Percentiles rank a stretch among this genome's conserved stretches.
These are phyloP conservation scores for Pseudovirgaria hyperparasitica DNA, from an alignment of 2,329 filamentous ascomycete species.

Conservation along the genomic window DNA sequence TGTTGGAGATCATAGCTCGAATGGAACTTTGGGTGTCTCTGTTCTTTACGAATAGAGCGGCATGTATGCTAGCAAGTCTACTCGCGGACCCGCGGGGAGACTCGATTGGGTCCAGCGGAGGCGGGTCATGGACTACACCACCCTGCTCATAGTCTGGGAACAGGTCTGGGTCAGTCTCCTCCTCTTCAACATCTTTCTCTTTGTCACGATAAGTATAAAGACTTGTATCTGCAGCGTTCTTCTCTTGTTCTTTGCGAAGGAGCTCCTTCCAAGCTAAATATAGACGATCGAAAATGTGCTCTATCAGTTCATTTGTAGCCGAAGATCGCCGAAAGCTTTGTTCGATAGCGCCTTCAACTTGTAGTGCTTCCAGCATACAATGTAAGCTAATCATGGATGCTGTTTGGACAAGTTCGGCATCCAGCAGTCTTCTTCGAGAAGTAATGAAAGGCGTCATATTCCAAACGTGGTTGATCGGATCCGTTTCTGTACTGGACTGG, in stretches of 20 bases:
- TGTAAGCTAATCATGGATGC: too few species aligned
- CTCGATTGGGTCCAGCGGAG: slow-evolving; percentile 7
- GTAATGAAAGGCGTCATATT: not conserved
- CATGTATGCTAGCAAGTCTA: slow-evolving; percentile 19
- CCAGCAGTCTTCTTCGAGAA: too few species aligned
- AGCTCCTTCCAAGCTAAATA: slow-evolving; percentile 72
- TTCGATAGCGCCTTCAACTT: too few species aligned
- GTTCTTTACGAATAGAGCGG: slow-evolving; percentile 16
- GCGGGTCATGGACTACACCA: too few species aligned
- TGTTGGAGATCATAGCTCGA: slow-evolving; percentile 11
- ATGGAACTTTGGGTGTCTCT: slow-evolving; percentile 11
- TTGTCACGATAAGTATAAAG: slow-evolving; percentile 76
- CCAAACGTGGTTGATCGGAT: not conserved
- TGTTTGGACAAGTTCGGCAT: too few species aligned
- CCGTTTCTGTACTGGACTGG: not conserved
- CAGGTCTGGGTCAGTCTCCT: slow-evolving; percentile 63
- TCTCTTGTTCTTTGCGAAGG: slow-evolving; percentile 62
- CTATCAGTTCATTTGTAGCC: slow-evolving; percentile 35
- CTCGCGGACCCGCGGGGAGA: slow-evolving; percentile 15
- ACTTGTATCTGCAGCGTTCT: slow-evolving; percentile 59
- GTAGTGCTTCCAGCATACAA: too few species aligned
- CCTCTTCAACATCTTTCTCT: slow-evolving; percentile 62
- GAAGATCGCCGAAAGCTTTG: slow-evolving; percentile 24
- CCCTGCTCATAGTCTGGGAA: slow-evolving; percentile 67
- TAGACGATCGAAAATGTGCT: slow-evolving; percentile 56